phyloP scores from a whole-genome alignment of 768 basidiomycete genomes.

The Leccinum barrowsii region DNA sequence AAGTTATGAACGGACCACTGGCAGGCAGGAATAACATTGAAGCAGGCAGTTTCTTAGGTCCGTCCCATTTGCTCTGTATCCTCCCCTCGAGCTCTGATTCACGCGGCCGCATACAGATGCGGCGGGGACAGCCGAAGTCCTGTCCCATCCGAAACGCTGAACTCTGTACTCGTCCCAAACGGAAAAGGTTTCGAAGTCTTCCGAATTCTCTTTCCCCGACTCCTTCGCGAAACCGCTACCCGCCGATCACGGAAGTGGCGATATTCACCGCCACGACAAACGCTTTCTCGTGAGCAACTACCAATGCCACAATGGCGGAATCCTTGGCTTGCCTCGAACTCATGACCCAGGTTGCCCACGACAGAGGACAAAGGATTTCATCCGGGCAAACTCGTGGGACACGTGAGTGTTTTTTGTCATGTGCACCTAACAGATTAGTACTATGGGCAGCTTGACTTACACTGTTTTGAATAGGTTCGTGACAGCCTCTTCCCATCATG shows the following conservation, averaged over 20 bases:
- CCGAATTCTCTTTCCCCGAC: constrained; percentile 41
- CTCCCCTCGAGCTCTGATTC: not conserved
- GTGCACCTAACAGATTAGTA: too few species aligned
- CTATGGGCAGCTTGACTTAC: too few species aligned
- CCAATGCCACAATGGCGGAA: too few species aligned
- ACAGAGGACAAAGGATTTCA: too few species aligned
- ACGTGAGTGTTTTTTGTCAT: too few species aligned
- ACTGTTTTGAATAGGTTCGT: too few species aligned
- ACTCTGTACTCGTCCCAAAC: constrained; percentile 82
- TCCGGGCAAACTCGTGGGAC: too few species aligned
- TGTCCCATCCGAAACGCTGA: constrained; percentile 53
- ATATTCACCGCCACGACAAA: constrained; percentile 90
- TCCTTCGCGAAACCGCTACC: constrained; percentile 38
- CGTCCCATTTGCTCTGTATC: constrained; percentile 5
- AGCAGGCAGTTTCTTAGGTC: constrained; percentile 85
- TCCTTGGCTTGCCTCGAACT: too few species aligned
- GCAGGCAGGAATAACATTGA: constrained; percentile 49
- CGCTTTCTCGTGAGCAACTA: constrained; percentile 64
- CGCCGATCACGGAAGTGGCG: constrained; percentile 74
- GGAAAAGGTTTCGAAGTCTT: constrained; percentile 71
- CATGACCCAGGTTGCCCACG: too few species aligned
- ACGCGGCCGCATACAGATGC: constrained; percentile 47
- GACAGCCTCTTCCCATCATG: constrained; percentile 31
- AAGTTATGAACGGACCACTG: constrained; percentile 4
- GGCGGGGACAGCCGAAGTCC: constrained; percentile 79